These are phyloP conservation scores for Tephrocybe rancida DNA, from an alignment of 768 basidiomycete genomes.

Conservation along the genomic window DNA sequence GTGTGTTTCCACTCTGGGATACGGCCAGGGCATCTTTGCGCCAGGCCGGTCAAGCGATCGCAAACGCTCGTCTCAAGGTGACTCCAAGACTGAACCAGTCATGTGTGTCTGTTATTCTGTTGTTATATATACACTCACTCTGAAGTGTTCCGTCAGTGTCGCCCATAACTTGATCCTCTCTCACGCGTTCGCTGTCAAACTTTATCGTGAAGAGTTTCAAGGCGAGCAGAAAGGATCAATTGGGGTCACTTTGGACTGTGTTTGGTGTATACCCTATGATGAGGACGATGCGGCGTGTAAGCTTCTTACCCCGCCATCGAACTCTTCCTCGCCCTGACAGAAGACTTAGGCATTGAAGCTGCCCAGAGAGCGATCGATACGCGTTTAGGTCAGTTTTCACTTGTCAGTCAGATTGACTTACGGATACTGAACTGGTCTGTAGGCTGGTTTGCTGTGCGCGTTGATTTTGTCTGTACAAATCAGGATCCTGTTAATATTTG, in stretches of 20 bases:
- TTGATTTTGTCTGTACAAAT: not conserved
- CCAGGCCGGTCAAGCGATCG: slow-evolving; percentile 71
- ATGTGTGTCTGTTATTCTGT: slow-evolving; percentile 42
- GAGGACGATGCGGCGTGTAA: slow-evolving; percentile 65
- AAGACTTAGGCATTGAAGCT: slow-evolving; percentile 53
- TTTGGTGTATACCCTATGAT: slow-evolving; percentile 66
- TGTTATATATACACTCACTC: not conserved
- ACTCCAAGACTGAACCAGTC: slow-evolving; percentile 64
- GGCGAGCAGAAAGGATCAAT: slow-evolving; percentile 57
- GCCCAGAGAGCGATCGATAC: slow-evolving; percentile 66
- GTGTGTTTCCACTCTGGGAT: slow-evolving; percentile 65
- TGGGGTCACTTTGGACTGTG: slow-evolving; percentile 73
- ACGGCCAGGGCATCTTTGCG: slow-evolving; percentile 65
- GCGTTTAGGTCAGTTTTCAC: slow-evolving; percentile 50
- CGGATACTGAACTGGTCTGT: slow-evolving; percentile 6
- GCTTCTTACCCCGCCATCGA: not conserved
- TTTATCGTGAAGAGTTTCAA: slow-evolving; percentile 64
- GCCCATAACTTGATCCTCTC: slow-evolving; percentile 70
- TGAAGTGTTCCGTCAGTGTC: slow-evolving; percentile 41
- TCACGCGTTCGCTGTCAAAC: slow-evolving; percentile 65
- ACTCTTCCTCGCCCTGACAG: not conserved
- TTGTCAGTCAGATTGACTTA: not conserved
- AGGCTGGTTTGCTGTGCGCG: slow-evolving; percentile 48
- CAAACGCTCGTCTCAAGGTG: slow-evolving; percentile 53
- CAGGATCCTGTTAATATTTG: slow-evolving; percentile 7